Evolutionary conservation across 306 rosid species (phyloP), one percentile per base, ranked within the genome.

Genomic region (Notholithocarpus densiflorus): DNA sequence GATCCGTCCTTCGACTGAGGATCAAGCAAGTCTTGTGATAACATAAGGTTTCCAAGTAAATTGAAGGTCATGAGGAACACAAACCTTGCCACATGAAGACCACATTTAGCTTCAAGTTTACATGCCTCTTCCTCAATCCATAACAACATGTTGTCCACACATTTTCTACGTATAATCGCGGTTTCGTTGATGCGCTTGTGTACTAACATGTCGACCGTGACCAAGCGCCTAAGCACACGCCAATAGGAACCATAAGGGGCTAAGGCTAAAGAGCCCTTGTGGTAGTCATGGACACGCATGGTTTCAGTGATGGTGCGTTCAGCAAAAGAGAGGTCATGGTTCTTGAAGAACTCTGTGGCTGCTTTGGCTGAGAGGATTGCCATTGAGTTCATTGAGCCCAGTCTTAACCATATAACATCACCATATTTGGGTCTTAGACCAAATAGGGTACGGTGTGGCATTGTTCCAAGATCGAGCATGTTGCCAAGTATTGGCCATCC

Each of bases 401-500:
- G 65, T 54, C 57, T 80, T 29, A 92, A 90, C 94, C 93, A 84
- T 14, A 90, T 73, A 5, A 92, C 82, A 4, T 85, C 87, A 9
- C 93, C 93, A 21, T 84, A 79, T 23, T 56, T 77, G 26, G 65
- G 56, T 31, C 81, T 81, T 14, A 92, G 77, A 5, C 68, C 21
- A 20, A 87, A 13, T 45, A 90, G 51, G 9, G 89, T 79, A 24
- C 87, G 79, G 64, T 90, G 94, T 3, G 97, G 95, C 91, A 86
- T 86, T 20, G 75, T 56, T 76, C 94, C 93, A 0, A 92, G 86
- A 26, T 92, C 90, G 85, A 92, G 85, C 83, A 90, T 75, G 88
- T 88, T 92, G 19, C 94, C 97, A 10, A 92, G 68, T 5, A 90
- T 21, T 0, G 93, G 94, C 97, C 97, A 92, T 64, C 94, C 93